Base-by-base conservation (phyloP, 768 basidiomycete species). In the Mycena latifolia region DNA sequence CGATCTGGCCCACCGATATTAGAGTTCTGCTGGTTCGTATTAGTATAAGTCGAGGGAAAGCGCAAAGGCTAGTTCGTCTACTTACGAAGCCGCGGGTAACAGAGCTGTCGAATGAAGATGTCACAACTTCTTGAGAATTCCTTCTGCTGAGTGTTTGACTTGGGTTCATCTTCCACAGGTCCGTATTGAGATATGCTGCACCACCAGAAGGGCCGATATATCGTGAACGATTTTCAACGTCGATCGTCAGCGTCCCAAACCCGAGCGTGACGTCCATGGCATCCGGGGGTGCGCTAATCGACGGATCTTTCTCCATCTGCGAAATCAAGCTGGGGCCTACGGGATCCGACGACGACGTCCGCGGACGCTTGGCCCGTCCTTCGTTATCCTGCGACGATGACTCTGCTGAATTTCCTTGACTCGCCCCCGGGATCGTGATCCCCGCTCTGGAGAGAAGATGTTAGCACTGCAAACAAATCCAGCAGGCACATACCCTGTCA, bases 181-280 rank as follows among this genome's bases (percentile, higher is more conserved):
- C 71, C 9, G 67, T 47, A 48, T 69, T 69, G 43, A 74, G 69
- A 50, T 72, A 74, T 10, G 73, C 67, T 5, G 73, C 69, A 35
- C 69, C 71, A 29, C 73, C 70, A 3, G 73, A 74, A 24, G 70
- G 52, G 6, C 73, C 73, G 25, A 74, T 55, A 39, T 74, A 74
- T 43, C 73, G 67, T 8, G 73, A 74, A 10, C 73, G 73, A 37
- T 74, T 71, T 29, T 71, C 67, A 29, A 66, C 69, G 66, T 74
- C 73, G 28, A 74, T 74, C 3, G 73, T 74, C 22, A 74, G 64
- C 25, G 71, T 72, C 6, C 73, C 73, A 25, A 74, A 72, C 1
- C 73, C 73, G 2, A 72, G 60, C 5, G 71, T 69, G 24, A 72
- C 66, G 61, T 74, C 73, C 12, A 54, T 60, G 15, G 69, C 51